These are phyloP conservation scores for Climacium dendroides DNA, from an alignment of 225 moss, liverwort and hornwort genomes.

Conservation along the genomic window DNA sequence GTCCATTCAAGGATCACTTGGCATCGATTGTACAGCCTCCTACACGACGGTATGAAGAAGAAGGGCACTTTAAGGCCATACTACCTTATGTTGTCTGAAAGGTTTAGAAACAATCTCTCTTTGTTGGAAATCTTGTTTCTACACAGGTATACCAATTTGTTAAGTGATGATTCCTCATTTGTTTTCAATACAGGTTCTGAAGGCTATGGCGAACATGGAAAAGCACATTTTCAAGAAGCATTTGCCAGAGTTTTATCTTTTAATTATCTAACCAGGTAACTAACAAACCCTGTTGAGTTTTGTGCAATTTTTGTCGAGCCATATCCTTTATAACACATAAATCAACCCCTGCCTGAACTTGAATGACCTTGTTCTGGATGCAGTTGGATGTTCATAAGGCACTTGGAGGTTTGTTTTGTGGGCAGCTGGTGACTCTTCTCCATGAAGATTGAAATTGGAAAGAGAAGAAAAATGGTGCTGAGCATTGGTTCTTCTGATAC, in stretches of 20 bases:
- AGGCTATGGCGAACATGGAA: slow-evolving; percentile 68
- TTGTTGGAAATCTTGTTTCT: not conserved
- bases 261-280: slow-evolving; percentile 82
- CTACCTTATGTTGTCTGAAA: not conserved
- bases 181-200: slow-evolving; percentile 43
- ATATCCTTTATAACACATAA: not conserved
- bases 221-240: slow-evolving; percentile 69
- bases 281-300: not conserved
- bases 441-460: not conserved
- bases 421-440: slow-evolving; percentile 55
- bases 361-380: not conserved
- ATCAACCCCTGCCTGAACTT: not conserved
- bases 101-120: not conserved
- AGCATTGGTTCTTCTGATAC: not conserved
- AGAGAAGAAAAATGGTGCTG: not conserved
- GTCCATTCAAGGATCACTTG: too few species aligned
- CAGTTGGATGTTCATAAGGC: slow-evolving; percentile 89
- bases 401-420: slow-evolving; percentile 64
- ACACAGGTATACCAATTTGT: not conserved
- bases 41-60: too few species aligned
- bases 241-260: slow-evolving; percentile 80
- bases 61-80: too few species aligned
- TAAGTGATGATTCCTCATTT: not conserved
- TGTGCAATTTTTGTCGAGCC: not conserved
- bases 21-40: too few species aligned